Evolutionary conservation across 495 filamentous ascomycete genomes (phyloP), one percentile per base, ranked within the genome.

Genomic region (Trichoderma erinaceum): DNA sequence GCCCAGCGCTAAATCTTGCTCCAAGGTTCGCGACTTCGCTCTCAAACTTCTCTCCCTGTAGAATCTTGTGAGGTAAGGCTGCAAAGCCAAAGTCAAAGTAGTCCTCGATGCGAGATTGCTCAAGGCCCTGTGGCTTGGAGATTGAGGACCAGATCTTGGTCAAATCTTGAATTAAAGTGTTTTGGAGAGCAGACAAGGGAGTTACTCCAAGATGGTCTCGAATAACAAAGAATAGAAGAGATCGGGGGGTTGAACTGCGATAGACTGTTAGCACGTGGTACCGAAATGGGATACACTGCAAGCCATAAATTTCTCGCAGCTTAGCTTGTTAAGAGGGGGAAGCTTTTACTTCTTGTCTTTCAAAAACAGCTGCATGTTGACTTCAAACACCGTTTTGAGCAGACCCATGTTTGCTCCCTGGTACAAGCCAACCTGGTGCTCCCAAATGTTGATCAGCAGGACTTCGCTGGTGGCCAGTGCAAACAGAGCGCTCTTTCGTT

Each of bases 11-110:
- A 77, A 99, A 99, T 35, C 95, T 86, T 32, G 85, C 84, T 21
- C 91, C 87, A 13, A 99, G 84, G 71, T 89, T 92, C 71, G 88
- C 85, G 5, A 92, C 87, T 73, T 96, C 94, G 21, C 84, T 76
- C 27, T 90, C 81, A 73, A 99, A 99, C 74, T 91, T 89, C n/a
- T 97, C 92, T 10, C 93, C 92, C 73, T 98, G 93, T 67, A 97
- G 86, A 52, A 96, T 90, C 81, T 99, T 99, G 79, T 99, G 95
- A 23, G 95, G 96, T 25, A 99, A 84, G 10, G 95, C 92, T 64
- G 92, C 91, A 73, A 99, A 99, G 70, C 93, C 92, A 77, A 98
- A 97, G 78, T 99, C 95, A 73, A 99, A 99, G 78, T 98, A 98
- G 71, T 99, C 94, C 67, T 92, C 90, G 66, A 97, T 97, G 65